A percentile compares a stretch with the other conserved stretches of the same genome.
These are phyloP conservation scores for Eucalyptus cloeziana DNA, from an alignment of 345 rosid genomes.

Conservation along the genomic window DNA sequence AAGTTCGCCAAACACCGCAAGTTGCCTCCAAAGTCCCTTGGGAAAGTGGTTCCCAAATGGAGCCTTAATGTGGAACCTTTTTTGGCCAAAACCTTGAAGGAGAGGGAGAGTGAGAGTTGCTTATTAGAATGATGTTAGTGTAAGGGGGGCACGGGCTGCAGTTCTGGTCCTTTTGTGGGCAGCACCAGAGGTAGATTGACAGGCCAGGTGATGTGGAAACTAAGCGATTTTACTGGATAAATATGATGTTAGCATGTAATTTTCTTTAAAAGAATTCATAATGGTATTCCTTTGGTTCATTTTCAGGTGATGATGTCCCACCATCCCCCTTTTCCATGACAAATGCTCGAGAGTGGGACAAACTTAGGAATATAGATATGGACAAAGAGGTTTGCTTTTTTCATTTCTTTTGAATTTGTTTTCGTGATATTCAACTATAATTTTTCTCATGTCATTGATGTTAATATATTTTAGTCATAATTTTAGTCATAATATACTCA, in stretches of 20 bases:
- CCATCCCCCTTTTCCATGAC: slow-evolving; percentile 75
- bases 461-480: neutral
- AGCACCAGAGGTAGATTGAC: neutral
- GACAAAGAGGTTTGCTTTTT: slow-evolving; percentile 65
- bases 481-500: neutral
- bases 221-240: neutral
- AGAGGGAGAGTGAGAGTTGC: neutral
- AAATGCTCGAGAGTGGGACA: slow-evolving; percentile 80
- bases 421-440: neutral
- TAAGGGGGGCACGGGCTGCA: neutral
- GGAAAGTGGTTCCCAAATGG: neutral
- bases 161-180: neutral
- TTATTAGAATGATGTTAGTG: neutral
- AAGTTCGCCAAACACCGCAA: neutral
- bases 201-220: neutral
- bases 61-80: neutral
- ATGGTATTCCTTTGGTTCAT: neutral
- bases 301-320: slow-evolving; percentile 78
- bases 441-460: neutral
- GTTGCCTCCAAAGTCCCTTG: neutral
- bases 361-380: slow-evolving; percentile 89
- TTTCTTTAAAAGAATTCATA: neutral
- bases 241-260: neutral
- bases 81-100: neutral
- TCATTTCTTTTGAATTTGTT: neutral